Percentiles rank a stretch among this genome's conserved stretches.
These are phyloP conservation scores for Vigna unguiculata DNA, from an alignment of 306 rosid genomes.

Conservation along the genomic window DNA sequence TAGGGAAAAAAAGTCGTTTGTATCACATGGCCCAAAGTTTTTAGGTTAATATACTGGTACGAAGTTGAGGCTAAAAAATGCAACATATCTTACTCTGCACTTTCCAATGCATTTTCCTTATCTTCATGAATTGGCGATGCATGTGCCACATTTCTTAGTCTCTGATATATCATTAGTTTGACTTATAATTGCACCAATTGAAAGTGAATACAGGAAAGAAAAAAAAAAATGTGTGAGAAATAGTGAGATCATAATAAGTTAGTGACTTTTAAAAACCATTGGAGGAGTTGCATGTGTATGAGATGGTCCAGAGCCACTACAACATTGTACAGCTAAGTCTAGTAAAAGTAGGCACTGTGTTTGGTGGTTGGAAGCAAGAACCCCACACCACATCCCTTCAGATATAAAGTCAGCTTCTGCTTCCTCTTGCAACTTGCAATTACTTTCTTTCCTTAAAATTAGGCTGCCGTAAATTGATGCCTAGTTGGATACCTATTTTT, in stretches of 20 bases:
- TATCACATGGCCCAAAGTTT: constrained; percentile 45
- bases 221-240: too few species aligned
- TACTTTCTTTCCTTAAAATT: not conserved
- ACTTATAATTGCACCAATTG: too few species aligned
- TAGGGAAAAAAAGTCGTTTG: not conserved
- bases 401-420: constrained; percentile 21
- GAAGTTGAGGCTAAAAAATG: not conserved
- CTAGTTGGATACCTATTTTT: too few species aligned
- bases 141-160: not conserved
- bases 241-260: too few species aligned
- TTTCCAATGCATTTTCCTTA: not conserved
- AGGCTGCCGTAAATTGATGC: not conserved
- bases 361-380: constrained; percentile 50
- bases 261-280: too few species aligned
- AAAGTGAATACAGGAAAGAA: too few species aligned
- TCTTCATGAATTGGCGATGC: not conserved
- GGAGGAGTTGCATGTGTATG: too few species aligned
- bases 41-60: not conserved
- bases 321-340: constrained; percentile 47
- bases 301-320: constrained; percentile 4
- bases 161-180: not conserved
- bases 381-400: constrained; percentile 41
- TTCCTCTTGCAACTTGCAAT: not conserved
- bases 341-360: constrained; percentile 48
- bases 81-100: not conserved